Conservation (phyloP, 352 stramenopile genomes). For the Phytophthora nicotianae region DNA sequence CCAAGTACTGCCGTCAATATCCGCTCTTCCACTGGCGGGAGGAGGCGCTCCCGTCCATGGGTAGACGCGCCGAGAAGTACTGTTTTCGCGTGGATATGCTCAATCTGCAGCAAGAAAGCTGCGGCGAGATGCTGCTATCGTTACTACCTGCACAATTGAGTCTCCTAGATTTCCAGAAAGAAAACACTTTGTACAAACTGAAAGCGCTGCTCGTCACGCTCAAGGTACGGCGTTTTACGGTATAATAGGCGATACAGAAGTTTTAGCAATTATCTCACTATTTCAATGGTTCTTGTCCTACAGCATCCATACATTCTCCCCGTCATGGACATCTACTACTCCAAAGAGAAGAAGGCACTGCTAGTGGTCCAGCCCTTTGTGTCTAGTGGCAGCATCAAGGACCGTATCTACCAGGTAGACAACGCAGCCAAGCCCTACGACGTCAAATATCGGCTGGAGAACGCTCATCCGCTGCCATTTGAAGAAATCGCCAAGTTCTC, state of each 20-base stretch:
- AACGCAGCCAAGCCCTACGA: conserved; percentile 46
- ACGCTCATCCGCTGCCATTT: conserved; percentile 41
- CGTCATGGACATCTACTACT: conserved; percentile 70
- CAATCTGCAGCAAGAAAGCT: conserved; percentile 62
- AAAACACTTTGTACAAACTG: conserved; percentile 67
- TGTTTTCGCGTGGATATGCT: conserved; percentile 73
- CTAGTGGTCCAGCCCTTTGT: conserved; percentile 75
- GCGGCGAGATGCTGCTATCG: conserved; percentile 63
- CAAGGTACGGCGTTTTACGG: conserved; percentile 38
- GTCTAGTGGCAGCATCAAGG: conserved; percentile 57
- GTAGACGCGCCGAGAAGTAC: conserved; percentile 65
- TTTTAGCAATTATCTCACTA: not conserved
- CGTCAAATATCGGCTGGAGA: conserved; percentile 58
- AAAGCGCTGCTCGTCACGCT: conserved; percentile 80
- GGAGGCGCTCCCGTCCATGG: conserved; percentile 65
- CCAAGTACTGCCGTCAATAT: conserved; percentile 73
- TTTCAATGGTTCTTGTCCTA: conserved; percentile 3
- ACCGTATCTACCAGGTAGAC: conserved; percentile 61
- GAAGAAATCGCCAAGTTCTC: conserved; percentile 66
- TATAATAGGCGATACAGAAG: not conserved
- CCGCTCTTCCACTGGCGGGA: conserved; percentile 77
- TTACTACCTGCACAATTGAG: conserved; percentile 61
- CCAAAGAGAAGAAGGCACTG: conserved; percentile 66
- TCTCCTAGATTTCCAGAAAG: conserved; percentile 65
- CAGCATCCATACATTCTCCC: conserved; percentile 78